phyloP scores from a whole-genome alignment of 2,329 filamentous ascomycete species.

The Exophiala sp. region DNA sequence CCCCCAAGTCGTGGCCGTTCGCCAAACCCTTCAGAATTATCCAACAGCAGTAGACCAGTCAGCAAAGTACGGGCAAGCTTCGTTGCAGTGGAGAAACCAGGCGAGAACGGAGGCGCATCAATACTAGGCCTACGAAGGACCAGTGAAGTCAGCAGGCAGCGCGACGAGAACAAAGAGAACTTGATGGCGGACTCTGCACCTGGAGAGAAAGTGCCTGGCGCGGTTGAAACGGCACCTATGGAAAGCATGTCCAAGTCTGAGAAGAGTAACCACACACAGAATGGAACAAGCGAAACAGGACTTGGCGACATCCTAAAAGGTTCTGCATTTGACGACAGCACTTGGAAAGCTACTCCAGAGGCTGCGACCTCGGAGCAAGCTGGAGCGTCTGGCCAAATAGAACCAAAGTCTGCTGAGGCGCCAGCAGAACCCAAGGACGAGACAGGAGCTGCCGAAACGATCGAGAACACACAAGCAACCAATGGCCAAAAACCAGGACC shows the following conservation, averaged over 20 bases:
- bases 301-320: slow-evolving; percentile 32
- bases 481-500: slow-evolving; percentile 12
- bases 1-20: slow-evolving; percentile 68
- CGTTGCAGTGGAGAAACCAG: slow-evolving; percentile 61
- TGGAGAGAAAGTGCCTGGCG: slow-evolving; percentile 25
- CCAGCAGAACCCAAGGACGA: slow-evolving; percentile 15
- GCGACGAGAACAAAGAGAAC: slow-evolving; percentile 28
- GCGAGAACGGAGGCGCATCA: slow-evolving; percentile 37
- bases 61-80: slow-evolving; percentile 75
- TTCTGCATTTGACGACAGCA: slow-evolving; percentile 30
- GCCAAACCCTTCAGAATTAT: slow-evolving; percentile 50
- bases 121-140: slow-evolving; percentile 41
- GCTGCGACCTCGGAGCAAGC: slow-evolving; percentile 9
- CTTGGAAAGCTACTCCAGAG: slow-evolving; percentile 13
- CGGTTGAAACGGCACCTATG: slow-evolving; percentile 33
- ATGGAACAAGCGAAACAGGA: slow-evolving; percentile 12
- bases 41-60: slow-evolving; percentile 56
- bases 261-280: neutral
- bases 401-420: slow-evolving; percentile 11
- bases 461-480: slow-evolving; percentile 13
- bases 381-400: slow-evolving; percentile 8
- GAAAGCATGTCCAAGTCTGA: neutral
- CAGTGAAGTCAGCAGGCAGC: slow-evolving; percentile 32
- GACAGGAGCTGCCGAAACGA: slow-evolving; percentile 16
- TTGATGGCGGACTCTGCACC: slow-evolving; percentile 5